Conservation (phyloP, 2,329 filamentous ascomycete species). For the Verticillium longisporum region DNA sequence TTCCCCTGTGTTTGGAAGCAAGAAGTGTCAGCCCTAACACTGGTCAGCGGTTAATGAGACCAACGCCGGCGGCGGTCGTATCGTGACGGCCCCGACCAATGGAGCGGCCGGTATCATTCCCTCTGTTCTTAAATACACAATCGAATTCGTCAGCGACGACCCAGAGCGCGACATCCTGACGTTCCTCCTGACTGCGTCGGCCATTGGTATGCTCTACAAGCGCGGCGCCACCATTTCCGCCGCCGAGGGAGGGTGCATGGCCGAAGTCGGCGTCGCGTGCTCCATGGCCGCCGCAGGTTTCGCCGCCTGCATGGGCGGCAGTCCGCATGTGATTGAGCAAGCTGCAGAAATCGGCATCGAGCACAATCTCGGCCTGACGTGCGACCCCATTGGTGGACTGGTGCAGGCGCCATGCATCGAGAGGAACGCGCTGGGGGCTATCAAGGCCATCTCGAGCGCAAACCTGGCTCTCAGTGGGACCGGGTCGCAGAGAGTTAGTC, state of each 20-base stretch:
- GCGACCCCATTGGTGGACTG: constrained; percentile 42
- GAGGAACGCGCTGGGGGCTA: constrained; percentile 41
- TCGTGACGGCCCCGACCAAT: constrained; percentile 45
- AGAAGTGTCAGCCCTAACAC: background rate
- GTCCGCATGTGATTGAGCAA: constrained; percentile 41
- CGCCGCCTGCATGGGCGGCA: constrained; percentile 44
- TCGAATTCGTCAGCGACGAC: constrained; percentile 44
- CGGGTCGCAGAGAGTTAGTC: constrained; percentile 38
- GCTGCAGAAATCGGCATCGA: constrained; percentile 46
- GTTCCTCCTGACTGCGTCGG: constrained; percentile 40
- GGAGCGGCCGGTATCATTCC: constrained; percentile 45
- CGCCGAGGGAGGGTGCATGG: constrained; percentile 45
- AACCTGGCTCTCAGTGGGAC: constrained; percentile 40
- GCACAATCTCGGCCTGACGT: constrained; percentile 43
- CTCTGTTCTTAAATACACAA: constrained; percentile 40
- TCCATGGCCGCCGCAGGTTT: constrained; percentile 45
- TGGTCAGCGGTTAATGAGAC: constrained; percentile 37
- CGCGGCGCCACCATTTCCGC: constrained; percentile 44
- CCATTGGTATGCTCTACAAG: constrained; percentile 47
- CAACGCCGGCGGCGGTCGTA: constrained; percentile 42
- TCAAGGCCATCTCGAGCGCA: constrained; percentile 44
- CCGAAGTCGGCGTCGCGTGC: constrained; percentile 45
- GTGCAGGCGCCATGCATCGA: constrained; percentile 46
- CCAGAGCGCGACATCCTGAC: constrained; percentile 40
- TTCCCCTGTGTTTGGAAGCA: background rate